Evolutionary conservation across 495 filamentous ascomycete genomes (phyloP), one percentile per base, ranked within the genome.

Genomic region (Penicillium egyptiacum): DNA sequence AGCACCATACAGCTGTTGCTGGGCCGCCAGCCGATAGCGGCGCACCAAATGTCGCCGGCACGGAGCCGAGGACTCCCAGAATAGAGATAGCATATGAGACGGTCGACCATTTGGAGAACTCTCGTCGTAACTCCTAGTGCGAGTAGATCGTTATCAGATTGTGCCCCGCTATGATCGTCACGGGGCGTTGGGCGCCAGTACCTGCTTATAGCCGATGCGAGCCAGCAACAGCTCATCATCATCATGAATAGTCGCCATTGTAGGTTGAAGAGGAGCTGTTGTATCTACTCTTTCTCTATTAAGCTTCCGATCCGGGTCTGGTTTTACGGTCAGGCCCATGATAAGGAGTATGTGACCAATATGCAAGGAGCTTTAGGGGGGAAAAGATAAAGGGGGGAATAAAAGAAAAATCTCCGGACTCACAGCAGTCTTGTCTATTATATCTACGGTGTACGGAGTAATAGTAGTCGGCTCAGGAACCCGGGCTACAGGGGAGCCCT

Each of bases 61-160:
- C 84, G 0, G 85, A 88, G 16, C 86, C 86, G 0, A 89, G 70
- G 1, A 89, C 85, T 9, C 86, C 86, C 2, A 89, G 68, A 55
- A 89, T 86, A 25, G 85, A 88, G 67, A 89, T 87, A 41, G 86
- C 86, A 72, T 89, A 89, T 9, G 86, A 89, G 8, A 88, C 75
- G 2, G 86, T 89, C 5, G 86, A 89, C 84, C 84, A 89, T 78
- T 83, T 87, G 5, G 81, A 87, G 63, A 89, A 89, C 50, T 89
- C 83, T 40, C 86, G 78, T 53, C 74, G 72, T 6, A 89, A 57
- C 67, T 88, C 86, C 86, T 80, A 55, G 11, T 49, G 16, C 28
- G 39, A 44, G 9, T 2, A n/a, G 16, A 40, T 54, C 22, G 50
- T 33, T 16, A 31, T 35, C 55, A 42, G 23, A 64, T 31, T 20